phyloP scores from a whole-genome alignment of 2,329 filamentous ascomycete genomes.

The Zymoseptoria tritici region DNA sequence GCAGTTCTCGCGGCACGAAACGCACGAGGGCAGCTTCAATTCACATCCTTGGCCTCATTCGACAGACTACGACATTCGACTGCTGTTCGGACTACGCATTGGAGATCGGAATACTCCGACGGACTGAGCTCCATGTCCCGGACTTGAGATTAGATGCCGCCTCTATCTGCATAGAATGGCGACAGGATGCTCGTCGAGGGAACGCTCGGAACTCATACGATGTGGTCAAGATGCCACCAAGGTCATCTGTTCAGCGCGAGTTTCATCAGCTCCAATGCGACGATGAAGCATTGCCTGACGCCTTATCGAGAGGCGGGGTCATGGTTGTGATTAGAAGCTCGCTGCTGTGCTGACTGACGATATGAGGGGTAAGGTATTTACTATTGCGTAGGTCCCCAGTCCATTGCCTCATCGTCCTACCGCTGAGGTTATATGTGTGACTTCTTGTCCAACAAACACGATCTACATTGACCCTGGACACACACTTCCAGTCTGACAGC shows the following conservation, averaged over 20 bases:
- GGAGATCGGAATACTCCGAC: neutral
- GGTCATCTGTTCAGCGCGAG: too few relatives aligned
- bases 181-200: neutral
- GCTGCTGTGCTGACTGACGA: neutral
- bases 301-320: neutral
- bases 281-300: neutral
- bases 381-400: neutral
- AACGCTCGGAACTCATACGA: neutral
- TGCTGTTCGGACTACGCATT: too few relatives aligned
- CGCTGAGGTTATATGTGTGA: neutral
- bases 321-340: neutral
- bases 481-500: neutral
- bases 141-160: neutral
- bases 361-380: neutral
- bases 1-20: too few relatives aligned
- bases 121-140: too few relatives aligned
- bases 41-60: too few relatives aligned
- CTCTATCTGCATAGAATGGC: neutral
- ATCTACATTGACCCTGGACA: neutral
- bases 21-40: too few relatives aligned
- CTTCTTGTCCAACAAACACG: neutral
- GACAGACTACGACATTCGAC: neutral
- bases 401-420: neutral
- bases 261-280: too few relatives aligned
- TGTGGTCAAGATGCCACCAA: too few relatives aligned